These are phyloP conservation scores for Phycomyces nitens DNA, from an alignment of 192 early-diverging fungal species.

Conservation along the genomic window DNA sequence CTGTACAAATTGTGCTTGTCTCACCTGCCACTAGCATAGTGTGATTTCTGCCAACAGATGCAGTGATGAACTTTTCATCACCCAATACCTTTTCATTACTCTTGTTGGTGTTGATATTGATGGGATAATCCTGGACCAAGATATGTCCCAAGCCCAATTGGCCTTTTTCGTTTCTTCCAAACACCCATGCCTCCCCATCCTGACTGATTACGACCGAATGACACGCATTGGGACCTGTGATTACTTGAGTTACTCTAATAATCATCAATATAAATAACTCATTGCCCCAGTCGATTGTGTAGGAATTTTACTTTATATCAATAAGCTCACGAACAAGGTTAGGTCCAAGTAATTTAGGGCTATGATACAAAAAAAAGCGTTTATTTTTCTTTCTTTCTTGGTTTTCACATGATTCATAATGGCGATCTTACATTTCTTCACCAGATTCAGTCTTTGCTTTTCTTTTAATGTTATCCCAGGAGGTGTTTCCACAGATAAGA, in stretches of 20 bases:
- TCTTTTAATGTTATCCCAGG: constrained; percentile 23
- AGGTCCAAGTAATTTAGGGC: constrained; percentile 35
- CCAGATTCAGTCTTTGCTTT: constrained; percentile 1
- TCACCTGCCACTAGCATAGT: constrained; percentile 41
- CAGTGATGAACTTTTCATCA: constrained; percentile 39
- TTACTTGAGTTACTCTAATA: constrained; percentile 34
- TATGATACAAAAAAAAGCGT: constrained; percentile 3
- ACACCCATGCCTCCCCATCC: constrained; percentile 39
- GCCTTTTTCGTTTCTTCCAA: constrained; percentile 46
- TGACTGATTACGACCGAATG: constrained; percentile 43
- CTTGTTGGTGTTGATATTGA: constrained; percentile 38
- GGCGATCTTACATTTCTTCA: constrained; percentile 4
- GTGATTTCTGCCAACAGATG: constrained; percentile 45
- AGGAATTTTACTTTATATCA: constrained; percentile 38
- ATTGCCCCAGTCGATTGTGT: not conserved
- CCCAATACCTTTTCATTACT: constrained; percentile 26
- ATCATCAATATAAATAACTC: not conserved
- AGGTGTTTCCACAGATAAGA: constrained; percentile 18
- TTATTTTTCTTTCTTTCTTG: constrained; percentile 12
- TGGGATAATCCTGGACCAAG: constrained; percentile 25
- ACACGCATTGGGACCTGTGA: constrained; percentile 37
- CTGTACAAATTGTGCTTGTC: not conserved
- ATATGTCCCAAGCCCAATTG: constrained; percentile 40
- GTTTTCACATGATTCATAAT: not conserved
- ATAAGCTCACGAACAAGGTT: constrained; percentile 44